These are phyloP conservation scores for Larix sibirica DNA, from an alignment of 83 land plant species.

Conservation along the genomic window DNA sequence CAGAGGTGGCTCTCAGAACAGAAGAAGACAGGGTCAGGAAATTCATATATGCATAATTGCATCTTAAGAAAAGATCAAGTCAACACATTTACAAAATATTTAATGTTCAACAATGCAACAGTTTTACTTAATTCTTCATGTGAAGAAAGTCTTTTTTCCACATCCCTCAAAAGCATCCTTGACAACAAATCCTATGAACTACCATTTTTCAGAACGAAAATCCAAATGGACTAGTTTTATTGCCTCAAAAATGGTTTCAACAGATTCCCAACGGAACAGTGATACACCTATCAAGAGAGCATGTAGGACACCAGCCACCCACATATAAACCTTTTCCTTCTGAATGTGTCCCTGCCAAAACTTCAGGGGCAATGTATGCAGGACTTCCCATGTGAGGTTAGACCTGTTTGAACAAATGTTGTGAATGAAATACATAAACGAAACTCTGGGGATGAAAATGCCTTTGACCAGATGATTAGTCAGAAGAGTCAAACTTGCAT, in stretches of 20 bases:
- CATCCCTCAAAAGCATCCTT: too few relatives aligned
- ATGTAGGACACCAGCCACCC: constrained; percentile 76
- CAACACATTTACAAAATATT: too few relatives aligned
- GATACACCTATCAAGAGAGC: constrained; percentile 42
- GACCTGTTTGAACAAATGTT: constrained; percentile 38
- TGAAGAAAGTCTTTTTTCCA: too few relatives aligned
- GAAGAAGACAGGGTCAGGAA: background rate
- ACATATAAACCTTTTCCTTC: constrained; percentile 59
- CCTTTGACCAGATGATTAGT: too few relatives aligned
- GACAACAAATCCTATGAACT: too few relatives aligned
- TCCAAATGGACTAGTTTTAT: constrained; percentile 30
- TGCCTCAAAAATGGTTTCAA: constrained; percentile 58
- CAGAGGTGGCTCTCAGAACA: constrained; percentile 60
- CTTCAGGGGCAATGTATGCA: constrained; percentile 4
- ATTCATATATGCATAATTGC: background rate
- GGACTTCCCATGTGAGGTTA: constrained; percentile 13
- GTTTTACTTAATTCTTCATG: too few relatives aligned
- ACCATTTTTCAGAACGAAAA: too few relatives aligned
- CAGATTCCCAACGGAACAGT: constrained; percentile 38
- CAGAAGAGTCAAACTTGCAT: too few relatives aligned
- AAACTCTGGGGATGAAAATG: background rate
- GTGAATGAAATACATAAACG: background rate
- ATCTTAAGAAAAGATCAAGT: background rate
- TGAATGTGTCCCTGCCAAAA: constrained; percentile 58
- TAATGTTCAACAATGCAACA: too few relatives aligned